Evolutionary conservation across 1,284 basidiomycete genomes (phyloP), one percentile per base, ranked within the genome.

Genomic region (Marasmius sp.): DNA sequence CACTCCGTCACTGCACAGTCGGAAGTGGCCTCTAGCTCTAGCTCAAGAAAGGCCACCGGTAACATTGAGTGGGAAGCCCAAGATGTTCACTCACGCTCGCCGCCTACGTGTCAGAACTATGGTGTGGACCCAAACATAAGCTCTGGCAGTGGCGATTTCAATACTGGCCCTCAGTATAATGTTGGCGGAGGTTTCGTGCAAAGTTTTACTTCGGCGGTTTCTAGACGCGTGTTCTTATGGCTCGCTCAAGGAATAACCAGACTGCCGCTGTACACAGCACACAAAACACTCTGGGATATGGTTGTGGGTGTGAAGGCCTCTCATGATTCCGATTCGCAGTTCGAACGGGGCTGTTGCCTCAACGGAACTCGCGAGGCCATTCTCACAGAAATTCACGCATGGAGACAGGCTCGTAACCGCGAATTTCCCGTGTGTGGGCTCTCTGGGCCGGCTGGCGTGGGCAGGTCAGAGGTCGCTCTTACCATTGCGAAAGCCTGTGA

Each of bases 381-480:
- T 33, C 36, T 68, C 12, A 38, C 18, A 2, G 58, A 65, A 14
- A 58, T 69, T 3, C 20, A 36, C 3, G 8, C 43, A 12, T 69
- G 68, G 67, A 33, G 27, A 27, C 27, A 61, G 5, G 18, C 27
- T 45, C 38, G 2, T 22, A 57, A 18, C 20, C 18, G 5, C 27
- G 27, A 27, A 6, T 52, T 58, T n/a, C n/a, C n/a, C n/a, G n/a
- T n/a, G n/a, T n/a, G n/a, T n/a, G n/a, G n/a, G n/a, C n/a, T n/a
- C n/a, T n/a, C n/a, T n/a, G n/a, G n/a, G n/a, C n/a, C n/a, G n/a
- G n/a, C n/a, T 8, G 68, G 68, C 5, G 43, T 38, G 14, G 68
- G 67, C 4, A 69, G 68, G 49, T 66, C 67, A 0, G 57, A 67
- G 4, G 62, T 69, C 9, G 67, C 68, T 0, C 65, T 61, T 12